phyloP scores from a whole-genome alignment of 2,329 filamentous ascomycete species.

The Phialophora verrucosa region DNA sequence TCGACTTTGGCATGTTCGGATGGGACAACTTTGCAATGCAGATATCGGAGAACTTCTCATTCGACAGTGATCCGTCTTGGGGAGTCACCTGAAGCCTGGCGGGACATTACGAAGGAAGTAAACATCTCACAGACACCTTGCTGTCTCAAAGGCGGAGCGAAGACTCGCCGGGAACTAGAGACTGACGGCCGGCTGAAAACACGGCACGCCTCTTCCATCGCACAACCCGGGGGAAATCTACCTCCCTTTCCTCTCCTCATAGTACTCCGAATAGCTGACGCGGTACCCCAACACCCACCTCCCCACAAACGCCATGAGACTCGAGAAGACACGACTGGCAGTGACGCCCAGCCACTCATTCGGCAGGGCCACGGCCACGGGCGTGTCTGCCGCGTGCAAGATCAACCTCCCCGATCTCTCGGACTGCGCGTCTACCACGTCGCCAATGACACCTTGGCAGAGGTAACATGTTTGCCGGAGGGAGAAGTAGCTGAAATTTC shows the following conservation, averaged over 20 bases:
- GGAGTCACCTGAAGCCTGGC: constrained; percentile 7
- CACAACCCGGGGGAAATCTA: not conserved
- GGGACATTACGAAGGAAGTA: not conserved
- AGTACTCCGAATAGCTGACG: constrained; percentile 35
- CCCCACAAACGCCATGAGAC: constrained; percentile 25
- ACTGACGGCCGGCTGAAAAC: not conserved
- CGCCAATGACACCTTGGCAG: no score
- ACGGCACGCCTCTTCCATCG: not conserved
- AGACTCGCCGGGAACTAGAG: not conserved
- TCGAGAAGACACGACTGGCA: constrained; percentile 29
- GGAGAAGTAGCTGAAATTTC: no score
- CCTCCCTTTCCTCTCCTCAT: constrained; percentile 3
- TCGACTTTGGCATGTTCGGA: constrained; percentile 33
- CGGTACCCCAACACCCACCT: constrained; percentile 32
- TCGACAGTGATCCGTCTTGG: constrained; percentile 20
- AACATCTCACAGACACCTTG: not conserved
- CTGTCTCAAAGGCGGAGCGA: not conserved
- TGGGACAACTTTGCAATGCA: constrained; percentile 37
- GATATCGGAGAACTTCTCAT: constrained; percentile 32
- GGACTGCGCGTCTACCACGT: no score
- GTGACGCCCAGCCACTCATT: constrained; percentile 20
- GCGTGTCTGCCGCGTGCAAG: constrained; percentile 38
- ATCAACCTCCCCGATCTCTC: no score
- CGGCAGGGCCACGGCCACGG: constrained; percentile 37
- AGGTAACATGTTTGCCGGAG: no score